Evolutionary conservation across 179 eudicot genomes (phyloP), one percentile per base, ranked within the genome.

Genomic region (Silene noctiflora): DNA sequence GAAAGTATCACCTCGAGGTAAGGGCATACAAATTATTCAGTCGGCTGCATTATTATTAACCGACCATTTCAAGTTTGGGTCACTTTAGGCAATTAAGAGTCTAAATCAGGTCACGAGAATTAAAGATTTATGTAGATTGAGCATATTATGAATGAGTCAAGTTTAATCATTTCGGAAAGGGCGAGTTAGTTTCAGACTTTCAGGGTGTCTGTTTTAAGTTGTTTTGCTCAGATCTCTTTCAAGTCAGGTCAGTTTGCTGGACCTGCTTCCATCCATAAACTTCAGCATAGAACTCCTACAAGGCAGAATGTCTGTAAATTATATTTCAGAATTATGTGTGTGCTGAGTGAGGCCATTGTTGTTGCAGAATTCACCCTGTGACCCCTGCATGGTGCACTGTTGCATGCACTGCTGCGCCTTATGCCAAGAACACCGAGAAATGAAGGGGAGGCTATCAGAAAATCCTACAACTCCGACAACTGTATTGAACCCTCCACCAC

Each of bases 351-450:
- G 16, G 42, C 25, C 75, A 16, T 31, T 59, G 53, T 19, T 33
- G 29, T 10, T 78, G 60, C 86, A 90, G 94, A 83, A 87, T 74
- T 83, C 91, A 0, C 97, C 92, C 1, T 90, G 97, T 60, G 92
- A 90, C 64, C 90, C 97, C 2, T 90, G 92, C 78, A 14, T 86
- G 71, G 94, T 88, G 71, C 94, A 90, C 24, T 87, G 92, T 35
- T 88, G 89, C 79, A 71, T 91, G 87, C 97, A 91, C 76, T 90
- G 89, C 89, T 91, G 94, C 61, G 97, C 97, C 24, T 51, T 90
- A 39, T 91, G 97, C 74, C 97, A 91, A 56, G 97, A 91, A 78
- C 88, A 91, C 77, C 69, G 92, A 74, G 94, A 91, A 77, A 87
- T 88, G 88, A 86, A 75, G 75, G 80, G 80, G 17, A 87, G 79